Evolutionary conservation across 306 rosid genomes (phyloP), one percentile per base, ranked within the genome.

Genomic region (Lagenaria siceraria): DNA sequence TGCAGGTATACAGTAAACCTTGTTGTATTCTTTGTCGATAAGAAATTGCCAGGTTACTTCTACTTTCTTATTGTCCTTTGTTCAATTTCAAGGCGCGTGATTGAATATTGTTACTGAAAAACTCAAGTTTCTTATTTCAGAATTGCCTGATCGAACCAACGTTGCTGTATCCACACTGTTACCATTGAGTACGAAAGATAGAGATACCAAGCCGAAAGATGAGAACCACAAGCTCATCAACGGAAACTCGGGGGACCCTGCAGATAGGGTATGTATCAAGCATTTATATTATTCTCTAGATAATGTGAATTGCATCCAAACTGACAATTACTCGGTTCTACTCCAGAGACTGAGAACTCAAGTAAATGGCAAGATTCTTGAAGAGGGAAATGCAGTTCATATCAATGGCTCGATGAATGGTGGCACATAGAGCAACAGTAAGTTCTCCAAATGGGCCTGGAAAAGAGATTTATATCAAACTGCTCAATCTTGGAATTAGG

Each of bases 1-100:
- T 73, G 77, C 89, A 85, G 87, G 89, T 87, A 85, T 54, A 80
- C 87, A 0, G 89, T 85, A 14, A 88, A 85, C 84, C 58, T 88
- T 82, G 81, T 85, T 1, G 82, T 61, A 18, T 80, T 84, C 81
- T 88, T 82, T 43, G 55, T 85, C 31, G 85, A 88, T 61, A 80
- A 78, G 74, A 83, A 80, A 66, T 52, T 85, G 38, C 86, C 89
- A 85, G 86, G 87, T 85, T 64, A 81, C 83, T 24, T 65, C 66
- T 66, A 24, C 63, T 68, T 46, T 51, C 42, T 48, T 58, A 46
- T 70, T 46, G 36, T 17, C 49, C 24, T 80, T 31, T 6, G 18
- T 51, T n/a, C 38, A 63, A 51, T 59, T 55, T 42, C 35, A 42
- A 11, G 9, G 35, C 21, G 3, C 6, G 11, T 36, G 6, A 21